Percentiles rank a stretch among this genome's conserved stretches.
Conservation (phyloP, 148 eudicot genomes). For the Polygonum maritimum region DNA sequence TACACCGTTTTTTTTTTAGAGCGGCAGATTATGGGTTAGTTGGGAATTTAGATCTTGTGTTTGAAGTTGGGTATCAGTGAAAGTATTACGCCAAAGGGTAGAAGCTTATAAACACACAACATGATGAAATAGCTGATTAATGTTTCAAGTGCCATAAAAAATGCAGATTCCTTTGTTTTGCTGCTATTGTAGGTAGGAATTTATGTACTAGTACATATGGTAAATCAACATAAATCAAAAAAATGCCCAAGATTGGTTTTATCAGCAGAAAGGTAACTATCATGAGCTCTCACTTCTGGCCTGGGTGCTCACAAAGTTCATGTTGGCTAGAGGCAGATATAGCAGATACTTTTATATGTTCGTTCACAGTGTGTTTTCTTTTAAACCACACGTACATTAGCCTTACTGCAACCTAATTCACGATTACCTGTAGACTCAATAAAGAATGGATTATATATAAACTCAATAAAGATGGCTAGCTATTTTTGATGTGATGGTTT, state of each 20-base stretch:
- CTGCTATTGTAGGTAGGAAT: neutral
- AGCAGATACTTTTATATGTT: too few relatives aligned
- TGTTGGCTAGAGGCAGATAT: too few relatives aligned
- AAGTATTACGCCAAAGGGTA: too few relatives aligned
- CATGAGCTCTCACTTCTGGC: neutral
- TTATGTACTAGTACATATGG: neutral
- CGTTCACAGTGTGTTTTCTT: neutral
- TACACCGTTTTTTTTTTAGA: too few relatives aligned
- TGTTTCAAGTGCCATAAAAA: neutral
- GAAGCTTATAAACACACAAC: neutral
- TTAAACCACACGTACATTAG: neutral
- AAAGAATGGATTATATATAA: neutral
- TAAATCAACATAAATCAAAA: neutral
- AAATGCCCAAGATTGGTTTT: neutral
- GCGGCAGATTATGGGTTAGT: too few relatives aligned
- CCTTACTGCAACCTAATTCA: neutral
- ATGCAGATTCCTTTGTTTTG: neutral
- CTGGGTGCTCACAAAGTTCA: neutral
- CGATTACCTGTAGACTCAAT: neutral
- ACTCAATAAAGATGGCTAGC: neutral
- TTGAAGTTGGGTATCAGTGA: too few relatives aligned
- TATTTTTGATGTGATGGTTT: constrained; percentile 66
- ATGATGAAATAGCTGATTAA: neutral
- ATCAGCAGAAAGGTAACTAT: neutral
- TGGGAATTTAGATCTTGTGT: too few relatives aligned